Evolutionary conservation across 257 asterid species (phyloP).

Genomic region (Solanum dulcamara): DNA sequence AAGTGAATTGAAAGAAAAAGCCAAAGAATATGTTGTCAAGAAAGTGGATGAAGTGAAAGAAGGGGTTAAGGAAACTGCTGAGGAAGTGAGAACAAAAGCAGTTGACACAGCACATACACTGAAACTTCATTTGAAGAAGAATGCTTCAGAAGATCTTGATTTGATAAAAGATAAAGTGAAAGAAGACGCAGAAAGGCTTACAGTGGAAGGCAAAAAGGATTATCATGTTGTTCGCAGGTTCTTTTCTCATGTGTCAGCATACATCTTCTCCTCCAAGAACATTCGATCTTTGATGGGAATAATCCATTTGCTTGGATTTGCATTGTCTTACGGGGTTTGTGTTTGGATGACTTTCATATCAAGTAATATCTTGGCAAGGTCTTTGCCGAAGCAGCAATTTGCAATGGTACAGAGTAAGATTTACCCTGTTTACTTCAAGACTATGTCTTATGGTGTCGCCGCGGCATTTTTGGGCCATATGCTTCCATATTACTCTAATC

Average conservation of each 20-base stretch:
- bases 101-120: constrained; percentile 2
- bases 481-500: background rate
- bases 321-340: constrained; percentile 54
- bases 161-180: background rate
- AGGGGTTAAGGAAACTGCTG: background rate
- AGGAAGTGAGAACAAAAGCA: background rate
- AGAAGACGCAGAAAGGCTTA: constrained; percentile 1
- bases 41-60: constrained; percentile 10
- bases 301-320: constrained; percentile 41
- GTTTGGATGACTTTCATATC: constrained; percentile 68
- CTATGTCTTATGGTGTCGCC: constrained; percentile 47
- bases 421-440: constrained; percentile 63
- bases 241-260: constrained; percentile 2
- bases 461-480: constrained; percentile 44
- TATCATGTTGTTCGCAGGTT: constrained; percentile 15
- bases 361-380: constrained; percentile 45
- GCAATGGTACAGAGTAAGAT: constrained; percentile 61
- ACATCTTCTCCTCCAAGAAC: constrained; percentile 9
- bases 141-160: constrained; percentile 1
- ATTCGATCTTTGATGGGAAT: constrained; percentile 15
- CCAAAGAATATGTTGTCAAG: background rate
- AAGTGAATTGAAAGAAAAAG: constrained; percentile 6
- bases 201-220: constrained; percentile 25
- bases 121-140: background rate
- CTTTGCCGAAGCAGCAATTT: constrained; percentile 66